phyloP scores from a whole-genome alignment of 2,329 filamentous ascomycete species.

The Trematosphaeria pertusa region DNA sequence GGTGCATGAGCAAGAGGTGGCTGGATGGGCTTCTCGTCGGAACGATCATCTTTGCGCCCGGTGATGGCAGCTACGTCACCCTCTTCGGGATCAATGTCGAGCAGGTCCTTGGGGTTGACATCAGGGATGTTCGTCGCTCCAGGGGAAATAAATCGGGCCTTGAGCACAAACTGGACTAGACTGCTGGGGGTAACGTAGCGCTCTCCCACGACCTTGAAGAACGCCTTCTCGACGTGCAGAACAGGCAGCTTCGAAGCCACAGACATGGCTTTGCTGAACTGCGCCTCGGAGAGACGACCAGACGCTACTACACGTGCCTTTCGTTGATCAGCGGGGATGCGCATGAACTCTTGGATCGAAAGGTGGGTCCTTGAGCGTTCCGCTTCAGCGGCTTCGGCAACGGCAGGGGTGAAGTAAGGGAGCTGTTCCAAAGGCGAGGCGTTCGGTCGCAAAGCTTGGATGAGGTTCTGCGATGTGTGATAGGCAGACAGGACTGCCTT shows the following conservation, averaged over 20 bases:
- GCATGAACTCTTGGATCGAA: conserved; percentile 88
- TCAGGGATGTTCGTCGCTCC: conserved; percentile 77
- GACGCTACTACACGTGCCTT: conserved; percentile 73
- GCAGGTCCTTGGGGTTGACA: conserved; percentile 78
- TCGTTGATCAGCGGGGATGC: conserved; percentile 76
- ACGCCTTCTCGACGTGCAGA: conserved; percentile 86
- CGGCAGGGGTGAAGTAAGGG: conserved; percentile 77
- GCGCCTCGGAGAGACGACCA: conserved; percentile 72
- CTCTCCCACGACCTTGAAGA: conserved; percentile 98
- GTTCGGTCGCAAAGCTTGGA: conserved; percentile 86
- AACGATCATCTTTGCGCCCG: conserved; percentile 73
- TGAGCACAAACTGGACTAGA: conserved; percentile 92
- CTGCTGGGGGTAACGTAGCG: conserved; percentile 90
- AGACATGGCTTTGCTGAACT: conserved; percentile 77
- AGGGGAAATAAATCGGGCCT: conserved; percentile 91
- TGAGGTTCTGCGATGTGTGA: conserved; percentile 81
- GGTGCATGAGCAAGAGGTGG: conserved; percentile 90
- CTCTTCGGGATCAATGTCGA: conserved; percentile 91
- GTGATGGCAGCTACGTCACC: conserved; percentile 87
- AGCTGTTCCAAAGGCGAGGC: conserved; percentile 90
- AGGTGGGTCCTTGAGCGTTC: conserved; percentile 69
- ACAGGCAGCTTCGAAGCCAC: conserved; percentile 86
- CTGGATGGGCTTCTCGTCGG: conserved; percentile 69
- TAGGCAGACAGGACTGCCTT: conserved; percentile 83
- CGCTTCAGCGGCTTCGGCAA: conserved; percentile 72